Conservation (phyloP, 352 stramenopile species). For the Globisporangium apiculatum region DNA sequence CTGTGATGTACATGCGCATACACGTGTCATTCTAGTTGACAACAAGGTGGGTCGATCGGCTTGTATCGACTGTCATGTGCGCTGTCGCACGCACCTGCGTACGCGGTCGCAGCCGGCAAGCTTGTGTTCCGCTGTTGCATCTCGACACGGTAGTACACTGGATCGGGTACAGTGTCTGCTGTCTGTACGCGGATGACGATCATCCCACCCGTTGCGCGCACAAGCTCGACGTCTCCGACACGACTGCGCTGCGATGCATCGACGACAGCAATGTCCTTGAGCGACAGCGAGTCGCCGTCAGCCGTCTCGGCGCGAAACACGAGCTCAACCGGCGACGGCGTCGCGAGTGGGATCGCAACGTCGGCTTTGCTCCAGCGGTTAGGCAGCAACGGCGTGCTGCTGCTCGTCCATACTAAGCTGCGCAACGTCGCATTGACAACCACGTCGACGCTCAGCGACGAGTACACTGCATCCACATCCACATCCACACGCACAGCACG, state of each 20-base stretch:
- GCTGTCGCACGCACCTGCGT: constrained; percentile 23
- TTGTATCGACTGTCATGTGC: too few species aligned
- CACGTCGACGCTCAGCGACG: constrained; percentile 23
- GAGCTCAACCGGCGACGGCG: constrained; percentile 19
- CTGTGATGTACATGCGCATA: constrained; percentile 13
- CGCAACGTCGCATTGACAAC: constrained; percentile 21
- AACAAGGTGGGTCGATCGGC: background rate
- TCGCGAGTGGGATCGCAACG: constrained; percentile 13
- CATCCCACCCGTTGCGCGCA: constrained; percentile 36
- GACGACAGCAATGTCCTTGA: constrained; percentile 28
- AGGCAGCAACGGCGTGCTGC: constrained; percentile 5
- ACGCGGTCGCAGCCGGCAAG: constrained; percentile 10
- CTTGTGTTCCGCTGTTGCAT: constrained; percentile 9
- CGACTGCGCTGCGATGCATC: constrained; percentile 7
- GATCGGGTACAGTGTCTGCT: constrained; percentile 1
- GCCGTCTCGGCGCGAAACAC: constrained; percentile 24
- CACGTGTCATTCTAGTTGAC: background rate
- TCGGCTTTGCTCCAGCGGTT: constrained; percentile 26
- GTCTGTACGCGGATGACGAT: constrained; percentile 19
- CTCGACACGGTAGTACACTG: constrained; percentile 30
- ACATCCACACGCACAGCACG: background rate
- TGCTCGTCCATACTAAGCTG: constrained; percentile 33
- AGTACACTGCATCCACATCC: constrained; percentile 24
- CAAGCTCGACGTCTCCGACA: constrained; percentile 16
- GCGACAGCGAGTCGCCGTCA: constrained; percentile 22